These are phyloP conservation scores for Kodamaea sagamina DNA, from an alignment of 805 yeast genomes.

Conservation along the genomic window DNA sequence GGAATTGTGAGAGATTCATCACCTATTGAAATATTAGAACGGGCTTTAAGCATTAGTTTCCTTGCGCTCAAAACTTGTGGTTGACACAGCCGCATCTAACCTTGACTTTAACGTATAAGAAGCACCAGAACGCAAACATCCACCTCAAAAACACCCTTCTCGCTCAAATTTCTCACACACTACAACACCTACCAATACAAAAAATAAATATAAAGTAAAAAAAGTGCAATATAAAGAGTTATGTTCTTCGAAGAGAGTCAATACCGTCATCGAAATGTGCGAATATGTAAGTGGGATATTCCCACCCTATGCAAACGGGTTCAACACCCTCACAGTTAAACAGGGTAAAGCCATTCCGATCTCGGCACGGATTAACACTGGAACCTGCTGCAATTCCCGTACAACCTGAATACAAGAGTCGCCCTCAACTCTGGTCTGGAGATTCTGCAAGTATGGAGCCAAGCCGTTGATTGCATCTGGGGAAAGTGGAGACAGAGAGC, in stretches of 20 bases:
- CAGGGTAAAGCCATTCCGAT: conserved; percentile 96
- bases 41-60: too few relatives aligned
- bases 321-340: conserved; percentile 84
- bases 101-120: too few relatives aligned
- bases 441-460: conserved; percentile 57
- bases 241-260: conserved; percentile 5
- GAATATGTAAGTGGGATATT: conserved; percentile 1
- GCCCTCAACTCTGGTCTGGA: conserved; percentile 62
- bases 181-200: background rate
- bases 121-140: too few relatives aligned
- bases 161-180: background rate
- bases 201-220: background rate
- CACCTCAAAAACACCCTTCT: too few relatives aligned
- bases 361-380: conserved; percentile 85
- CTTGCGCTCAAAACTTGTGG: too few relatives aligned
- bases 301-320: conserved; percentile 61
- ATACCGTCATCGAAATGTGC: conserved; percentile 5
- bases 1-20: too few relatives aligned
- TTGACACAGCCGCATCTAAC: too few relatives aligned
- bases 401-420: conserved; percentile 75
- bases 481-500: conserved; percentile 16
- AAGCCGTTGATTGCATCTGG: conserved; percentile 34
- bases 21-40: too few relatives aligned
- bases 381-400: conserved; percentile 73
- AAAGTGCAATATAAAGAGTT: conserved; percentile 4